Base-by-base conservation (phyloP, 163 green algal species). In the Prototheca wickerhamii region DNA sequence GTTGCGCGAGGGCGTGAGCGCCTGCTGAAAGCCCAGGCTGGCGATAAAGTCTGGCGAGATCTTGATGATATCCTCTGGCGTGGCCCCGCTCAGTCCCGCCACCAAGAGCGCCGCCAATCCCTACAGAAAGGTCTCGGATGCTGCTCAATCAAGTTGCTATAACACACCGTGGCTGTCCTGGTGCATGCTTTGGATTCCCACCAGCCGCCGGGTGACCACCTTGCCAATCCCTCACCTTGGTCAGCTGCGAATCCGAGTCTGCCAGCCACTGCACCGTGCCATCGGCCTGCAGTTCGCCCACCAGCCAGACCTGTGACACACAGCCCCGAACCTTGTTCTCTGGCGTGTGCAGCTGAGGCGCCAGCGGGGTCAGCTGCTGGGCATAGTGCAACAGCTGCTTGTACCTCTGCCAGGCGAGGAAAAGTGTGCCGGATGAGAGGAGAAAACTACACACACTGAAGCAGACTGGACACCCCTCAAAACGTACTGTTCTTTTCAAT, bases 241-340 rank as follows among this genome's bases (percentile, higher is more conserved):
- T 98, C 0, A 99, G 89, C 68, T 91, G 82, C 8, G 86, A 95
- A 81, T 99, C 93, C 7, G 86, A 95, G 72, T 99, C 93, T 6
- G 93, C 93, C 32, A 60, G 61, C 84, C 92, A 98, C 58, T 90
- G 86, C 4, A 99, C 50, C 59, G 76, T 78, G 42, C 80, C 86
- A 51, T 88, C 82, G 30, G 74, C 70, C 5, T 78, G 29, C n/a
- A 98, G 51, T 51, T 80, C 67, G 17, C 86, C 80, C 21, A 86
- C 71, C 35, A 99, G 89, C 93, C 93, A 99, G 52, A 98, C 93
- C 86, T 98, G 84, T 43, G 57, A 59, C 25, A 98, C 92, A 59
- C 93, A 99, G 30, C 93, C 93, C 68, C 89, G 81, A 4, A 99
- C 93, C 70, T 97, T 97, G 84, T 98, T 96, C 34, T 91, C 82